These are phyloP conservation scores for Amanita jacksonii DNA, from an alignment of 768 basidiomycete species.

Conservation along the genomic window DNA sequence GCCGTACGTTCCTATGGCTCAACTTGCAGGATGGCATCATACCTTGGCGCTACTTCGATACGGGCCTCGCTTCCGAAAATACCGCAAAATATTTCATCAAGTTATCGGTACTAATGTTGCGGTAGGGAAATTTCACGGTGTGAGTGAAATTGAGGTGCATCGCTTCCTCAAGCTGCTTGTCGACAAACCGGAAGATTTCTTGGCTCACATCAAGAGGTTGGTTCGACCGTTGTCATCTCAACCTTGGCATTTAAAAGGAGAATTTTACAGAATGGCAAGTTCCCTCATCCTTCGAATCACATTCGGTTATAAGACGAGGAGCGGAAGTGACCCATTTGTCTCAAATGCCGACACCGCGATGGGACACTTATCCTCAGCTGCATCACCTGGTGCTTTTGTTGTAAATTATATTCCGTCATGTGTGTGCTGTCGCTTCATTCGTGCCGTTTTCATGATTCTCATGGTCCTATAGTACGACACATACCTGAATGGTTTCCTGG, in stretches of 20 bases:
- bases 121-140: constrained; percentile 28
- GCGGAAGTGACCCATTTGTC: too few species aligned
- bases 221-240: constrained; percentile 12
- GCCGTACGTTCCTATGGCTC: too few species aligned
- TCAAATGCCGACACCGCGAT: constrained; percentile 17
- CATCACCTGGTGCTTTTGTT: constrained; percentile 19
- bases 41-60: constrained; percentile 27
- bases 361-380: constrained; percentile 15
- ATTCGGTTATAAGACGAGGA: too few species aligned
- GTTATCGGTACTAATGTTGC: constrained; percentile 26
- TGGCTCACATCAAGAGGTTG: constrained; percentile 27
- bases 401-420: constrained; percentile 20
- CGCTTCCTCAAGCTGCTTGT: constrained; percentile 29
- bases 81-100: too few species aligned
- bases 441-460: too few species aligned
- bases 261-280: too few species aligned
- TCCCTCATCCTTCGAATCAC: too few species aligned
- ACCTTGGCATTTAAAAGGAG: constrained; percentile 23
- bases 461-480: constrained; percentile 33
- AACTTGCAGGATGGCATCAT: constrained; percentile 33
- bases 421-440: too few species aligned
- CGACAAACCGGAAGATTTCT: constrained; percentile 23
- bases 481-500: constrained; percentile 40
- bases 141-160: constrained; percentile 30
- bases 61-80: constrained; percentile 30